Base-by-base conservation (phyloP, 495 filamentous ascomycete genomes). In the Astrocystis sublimbata region DNA sequence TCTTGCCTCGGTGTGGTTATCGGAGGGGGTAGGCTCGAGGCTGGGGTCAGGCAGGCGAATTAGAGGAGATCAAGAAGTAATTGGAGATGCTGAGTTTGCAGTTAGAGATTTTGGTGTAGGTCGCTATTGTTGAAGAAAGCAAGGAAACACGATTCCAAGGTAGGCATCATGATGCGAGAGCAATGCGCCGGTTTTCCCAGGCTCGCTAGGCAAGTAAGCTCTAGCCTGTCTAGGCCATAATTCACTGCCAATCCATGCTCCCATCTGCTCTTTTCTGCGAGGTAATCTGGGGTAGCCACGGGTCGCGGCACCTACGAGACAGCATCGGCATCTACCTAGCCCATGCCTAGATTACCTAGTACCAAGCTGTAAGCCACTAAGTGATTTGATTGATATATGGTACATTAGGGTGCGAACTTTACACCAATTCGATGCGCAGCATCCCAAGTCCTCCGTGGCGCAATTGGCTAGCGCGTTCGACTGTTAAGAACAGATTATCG, bases 181-280 rank as follows among this genome's bases (percentile, higher is more conserved):
- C 49, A 52, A 35, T 52, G 17, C 47, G 28, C 41, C 28, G 28
- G 30, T 15, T n/a, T 30, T 36, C 35, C 49, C 49, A 52, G 47
- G 49, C 17, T 3, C 35, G 12, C 28, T 52, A 7, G 49, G 28
- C 35, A 52, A 52, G 28, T 52, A 52, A 52, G 28, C 49, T 51
- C 24, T 30, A 17, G 24, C n/a, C 15, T 21, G 28, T 17, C 47
- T 51, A 33, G 28, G n/a, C n/a, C n/a, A n/a, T n/a, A n/a, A n/a
- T n/a, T n/a, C n/a, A 31, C 26, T n/a, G 21, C 28, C n/a, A 51
- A 51, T 13, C 47, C 47, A 51, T 51, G 47, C 47, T 21, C 28
- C 28, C 26, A 35, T 51, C 28, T 51, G 47, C 47, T 21, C 28
- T 17, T n/a, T 19, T 51, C 28, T 51, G 7, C 7, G 47, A 51